These are phyloP conservation scores for Xylariaceae sp. DNA, from an alignment of 2,329 filamentous ascomycete species.

Conservation along the genomic window DNA sequence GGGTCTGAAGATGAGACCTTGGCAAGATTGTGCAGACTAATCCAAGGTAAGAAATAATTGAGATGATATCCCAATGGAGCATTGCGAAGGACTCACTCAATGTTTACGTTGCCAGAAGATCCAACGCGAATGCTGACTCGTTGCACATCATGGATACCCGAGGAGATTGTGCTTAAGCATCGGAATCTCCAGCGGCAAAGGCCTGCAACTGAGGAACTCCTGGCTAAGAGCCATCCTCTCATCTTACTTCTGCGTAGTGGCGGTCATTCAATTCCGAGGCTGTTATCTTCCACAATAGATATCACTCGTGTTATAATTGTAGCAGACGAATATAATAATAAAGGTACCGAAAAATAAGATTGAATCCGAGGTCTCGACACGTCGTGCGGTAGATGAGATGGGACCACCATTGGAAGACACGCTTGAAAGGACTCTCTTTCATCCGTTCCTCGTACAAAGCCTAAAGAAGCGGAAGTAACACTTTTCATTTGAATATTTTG, in stretches of 20 bases:
- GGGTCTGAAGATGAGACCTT: conserved; percentile 44
- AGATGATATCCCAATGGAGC: not conserved
- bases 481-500: too few relatives aligned
- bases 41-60: conserved; percentile 19
- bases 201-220: conserved; percentile 10
- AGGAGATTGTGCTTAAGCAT: conserved; percentile 26
- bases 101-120: conserved; percentile 51
- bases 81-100: conserved; percentile 48
- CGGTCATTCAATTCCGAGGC: not conserved
- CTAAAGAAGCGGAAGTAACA: too few relatives aligned
- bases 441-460: too few relatives aligned
- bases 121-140: conserved; percentile 51
- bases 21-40: conserved; percentile 53
- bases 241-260: conserved; percentile 10
- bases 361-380: too few relatives aligned
- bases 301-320: not conserved
- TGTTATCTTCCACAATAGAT: not conserved
- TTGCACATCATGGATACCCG: conserved; percentile 36
- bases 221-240: conserved; percentile 23
- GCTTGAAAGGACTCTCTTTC: too few relatives aligned
- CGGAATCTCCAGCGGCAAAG: conserved; percentile 15
- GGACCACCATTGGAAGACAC: too few relatives aligned
- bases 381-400: not conserved
- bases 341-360: too few relatives aligned
- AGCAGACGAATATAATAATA: not conserved